These are phyloP conservation scores for Leishmania arabica DNA, from an alignment of 208 protist genomes.

Conservation along the genomic window DNA sequence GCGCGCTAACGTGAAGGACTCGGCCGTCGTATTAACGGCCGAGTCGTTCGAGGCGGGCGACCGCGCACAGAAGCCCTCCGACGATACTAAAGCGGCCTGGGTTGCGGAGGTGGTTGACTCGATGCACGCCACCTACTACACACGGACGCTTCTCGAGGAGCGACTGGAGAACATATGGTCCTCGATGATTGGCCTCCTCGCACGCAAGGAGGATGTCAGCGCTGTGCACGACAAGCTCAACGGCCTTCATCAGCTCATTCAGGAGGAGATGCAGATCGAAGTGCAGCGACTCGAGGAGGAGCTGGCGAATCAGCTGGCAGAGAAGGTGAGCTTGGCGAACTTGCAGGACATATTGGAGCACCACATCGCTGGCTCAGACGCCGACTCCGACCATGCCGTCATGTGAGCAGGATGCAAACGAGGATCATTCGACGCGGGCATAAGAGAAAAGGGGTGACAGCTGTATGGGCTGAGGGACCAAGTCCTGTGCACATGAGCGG, in stretches of 20 bases:
- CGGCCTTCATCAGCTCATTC: conserved; percentile 41
- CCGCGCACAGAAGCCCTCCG: not conserved
- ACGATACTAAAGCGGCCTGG: conserved; percentile 6
- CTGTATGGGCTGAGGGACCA: not conserved
- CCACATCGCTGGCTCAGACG: conserved; percentile 12
- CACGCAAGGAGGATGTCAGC: conserved; percentile 69
- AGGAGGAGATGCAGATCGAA: conserved; percentile 45
- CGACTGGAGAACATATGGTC: conserved; percentile 78
- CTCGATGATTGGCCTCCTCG: conserved; percentile 57
- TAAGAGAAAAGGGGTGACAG: not conserved
- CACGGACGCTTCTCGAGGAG: conserved; percentile 54
- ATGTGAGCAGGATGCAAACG: not conserved
- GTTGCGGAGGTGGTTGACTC: conserved; percentile 18
- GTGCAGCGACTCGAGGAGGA: conserved; percentile 38
- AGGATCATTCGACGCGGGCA: not conserved
- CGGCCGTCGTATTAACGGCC: not conserved
- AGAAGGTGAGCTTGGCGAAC: conserved; percentile 59
- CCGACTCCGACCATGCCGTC: conserved; percentile 1
- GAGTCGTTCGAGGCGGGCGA: not conserved
- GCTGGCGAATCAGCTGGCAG: conserved; percentile 44
- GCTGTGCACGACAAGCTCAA: conserved; percentile 64
- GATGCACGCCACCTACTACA: conserved; percentile 35
- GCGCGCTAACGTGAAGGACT: not conserved
- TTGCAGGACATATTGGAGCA: conserved; percentile 61
- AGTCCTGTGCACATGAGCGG: not conserved